A percentile compares a stretch with the other conserved stretches of the same genome.
phyloP scores from a whole-genome alignment of 306 rosid species.

The Vigna mungo region DNA sequence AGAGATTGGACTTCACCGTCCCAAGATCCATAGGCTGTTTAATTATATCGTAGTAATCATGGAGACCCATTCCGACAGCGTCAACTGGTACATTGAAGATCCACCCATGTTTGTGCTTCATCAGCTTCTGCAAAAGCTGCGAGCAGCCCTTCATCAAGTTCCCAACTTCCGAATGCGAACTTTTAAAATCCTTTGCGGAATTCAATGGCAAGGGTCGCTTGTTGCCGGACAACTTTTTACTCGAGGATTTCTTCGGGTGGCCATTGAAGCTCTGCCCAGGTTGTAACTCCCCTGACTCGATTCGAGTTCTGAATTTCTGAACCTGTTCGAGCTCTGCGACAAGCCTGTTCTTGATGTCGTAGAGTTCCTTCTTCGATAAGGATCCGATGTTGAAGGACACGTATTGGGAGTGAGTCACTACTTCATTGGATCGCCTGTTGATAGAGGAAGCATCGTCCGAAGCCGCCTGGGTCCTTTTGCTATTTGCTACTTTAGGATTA shows the following conservation, averaged over 20 bases:
- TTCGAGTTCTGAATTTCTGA: conserved; percentile 63
- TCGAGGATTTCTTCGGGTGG: conserved; percentile 56
- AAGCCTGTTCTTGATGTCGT: conserved; percentile 65
- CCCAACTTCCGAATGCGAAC: conserved; percentile 59
- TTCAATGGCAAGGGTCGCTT: conserved; percentile 67
- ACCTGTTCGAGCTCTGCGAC: conserved; percentile 72
- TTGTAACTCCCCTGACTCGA: conserved; percentile 63
- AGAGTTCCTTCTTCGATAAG: conserved; percentile 66
- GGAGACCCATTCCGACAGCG: conserved; percentile 67
- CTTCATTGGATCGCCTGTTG: conserved; percentile 60
- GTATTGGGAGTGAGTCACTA: conserved; percentile 48
- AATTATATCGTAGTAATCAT: conserved; percentile 81
- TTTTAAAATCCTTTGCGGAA: conserved; percentile 54
- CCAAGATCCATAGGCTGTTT: conserved; percentile 98
- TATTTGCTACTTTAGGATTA: conserved; percentile 61
- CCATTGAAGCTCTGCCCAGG: conserved; percentile 40
- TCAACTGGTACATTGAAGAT: conserved; percentile 82
- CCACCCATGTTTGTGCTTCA: conserved; percentile 83
- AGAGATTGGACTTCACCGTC: conserved; percentile 66
- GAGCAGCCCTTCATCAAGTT: conserved; percentile 68
- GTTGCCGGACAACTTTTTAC: conserved; percentile 67
- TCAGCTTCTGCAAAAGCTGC: conserved; percentile 73
- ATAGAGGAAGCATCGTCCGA: conserved; percentile 88
- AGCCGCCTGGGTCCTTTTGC: conserved; percentile 69
- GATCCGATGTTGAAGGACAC: conserved; percentile 67